These are phyloP conservation scores for Limnomonas spitsbergensis DNA, from an alignment of 139 green algal species.

Conservation along the genomic window DNA sequence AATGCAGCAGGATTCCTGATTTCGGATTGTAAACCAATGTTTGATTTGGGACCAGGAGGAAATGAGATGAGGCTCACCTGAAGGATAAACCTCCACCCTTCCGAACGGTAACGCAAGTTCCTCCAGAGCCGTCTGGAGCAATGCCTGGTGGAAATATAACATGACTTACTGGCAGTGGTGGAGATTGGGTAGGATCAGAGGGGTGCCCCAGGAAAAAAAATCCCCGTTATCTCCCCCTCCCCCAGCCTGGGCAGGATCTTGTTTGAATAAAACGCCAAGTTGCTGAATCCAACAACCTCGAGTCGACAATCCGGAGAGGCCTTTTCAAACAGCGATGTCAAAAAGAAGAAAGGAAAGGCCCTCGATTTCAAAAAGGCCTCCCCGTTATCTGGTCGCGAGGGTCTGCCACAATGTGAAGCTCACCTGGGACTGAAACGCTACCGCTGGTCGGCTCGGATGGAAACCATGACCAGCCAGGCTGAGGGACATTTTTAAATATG, in stretches of 20 bases:
- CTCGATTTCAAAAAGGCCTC: background rate
- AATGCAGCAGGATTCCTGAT: background rate
- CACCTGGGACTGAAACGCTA: background rate
- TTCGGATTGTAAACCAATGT: background rate
- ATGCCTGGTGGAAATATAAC: background rate
- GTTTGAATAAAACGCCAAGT: too few relatives aligned
- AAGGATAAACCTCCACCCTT: background rate
- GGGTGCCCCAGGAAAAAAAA: too few relatives aligned
- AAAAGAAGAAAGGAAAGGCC: background rate
- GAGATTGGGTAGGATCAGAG: background rate
- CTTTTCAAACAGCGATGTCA: background rate
- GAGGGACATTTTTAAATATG: slow-evolving; percentile 30
- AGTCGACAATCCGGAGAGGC: background rate
- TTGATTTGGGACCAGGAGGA: too few relatives aligned
- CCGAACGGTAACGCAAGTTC: background rate
- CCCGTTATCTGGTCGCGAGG: background rate
- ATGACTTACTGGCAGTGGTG: background rate
- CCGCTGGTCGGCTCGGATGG: slow-evolving; percentile 10
- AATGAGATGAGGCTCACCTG: background rate
- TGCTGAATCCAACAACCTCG: too few relatives aligned
- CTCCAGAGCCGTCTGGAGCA: background rate
- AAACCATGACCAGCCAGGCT: slow-evolving; percentile 34
- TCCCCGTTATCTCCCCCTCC: too few relatives aligned
- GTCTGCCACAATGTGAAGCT: background rate
- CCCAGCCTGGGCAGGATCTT: too few relatives aligned